Evolutionary conservation across 768 basidiomycete species (phyloP).

Genomic region (Porpolomopsis calyptriformis): DNA sequence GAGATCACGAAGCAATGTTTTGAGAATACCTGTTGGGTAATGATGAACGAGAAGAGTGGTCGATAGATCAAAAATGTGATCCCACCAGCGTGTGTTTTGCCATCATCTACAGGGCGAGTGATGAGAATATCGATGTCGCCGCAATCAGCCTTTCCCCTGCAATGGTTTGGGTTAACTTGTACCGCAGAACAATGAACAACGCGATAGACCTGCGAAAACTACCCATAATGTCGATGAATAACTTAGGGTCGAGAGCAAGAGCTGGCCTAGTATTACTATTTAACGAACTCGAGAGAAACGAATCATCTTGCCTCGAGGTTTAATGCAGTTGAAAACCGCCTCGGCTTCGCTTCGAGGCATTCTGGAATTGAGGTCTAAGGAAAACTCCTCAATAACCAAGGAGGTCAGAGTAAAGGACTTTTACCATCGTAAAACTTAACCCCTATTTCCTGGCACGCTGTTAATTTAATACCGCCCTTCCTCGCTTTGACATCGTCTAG

Average conservation of each 20-base stretch:
- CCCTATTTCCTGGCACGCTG: constrained; percentile 54
- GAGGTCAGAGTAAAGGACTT: constrained; percentile 8
- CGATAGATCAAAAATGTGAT: neutral
- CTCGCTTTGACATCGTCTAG: constrained; percentile 59
- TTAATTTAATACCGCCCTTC: constrained; percentile 52
- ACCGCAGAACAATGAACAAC: constrained; percentile 2
- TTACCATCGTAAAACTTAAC: constrained; percentile 60
- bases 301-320: constrained; percentile 46
- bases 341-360: constrained; percentile 79
- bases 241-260: constrained; percentile 52
- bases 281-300: neutral
- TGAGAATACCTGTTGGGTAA: constrained; percentile 42
- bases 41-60: constrained; percentile 4
- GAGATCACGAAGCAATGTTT: constrained; percentile 45
- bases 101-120: constrained; percentile 63
- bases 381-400: neutral
- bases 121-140: constrained; percentile 91
- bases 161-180: no score
- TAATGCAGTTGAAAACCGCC: constrained; percentile 62
- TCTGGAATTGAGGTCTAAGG: constrained; percentile 65
- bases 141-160: constrained; percentile 70
- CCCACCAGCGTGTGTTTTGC: constrained; percentile 60
- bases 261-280: constrained; percentile 30
- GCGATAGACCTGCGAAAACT: constrained; percentile 61
- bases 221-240: constrained; percentile 85